phyloP scores from a whole-genome alignment of 2,329 filamentous ascomycete genomes.

The Pyrenochaeta sp. region DNA sequence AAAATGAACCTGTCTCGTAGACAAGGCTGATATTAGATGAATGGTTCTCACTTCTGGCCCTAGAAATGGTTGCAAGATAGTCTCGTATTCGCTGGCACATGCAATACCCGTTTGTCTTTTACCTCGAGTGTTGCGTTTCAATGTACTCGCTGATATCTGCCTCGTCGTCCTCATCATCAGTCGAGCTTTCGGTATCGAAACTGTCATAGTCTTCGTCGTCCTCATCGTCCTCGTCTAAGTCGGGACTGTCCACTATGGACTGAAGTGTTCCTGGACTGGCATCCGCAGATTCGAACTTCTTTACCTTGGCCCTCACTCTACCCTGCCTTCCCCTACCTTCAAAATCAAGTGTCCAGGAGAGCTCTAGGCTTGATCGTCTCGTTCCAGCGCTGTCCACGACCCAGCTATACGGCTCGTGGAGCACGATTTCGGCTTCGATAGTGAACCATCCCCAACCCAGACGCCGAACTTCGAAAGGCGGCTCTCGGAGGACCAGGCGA shows the following conservation, averaged over 20 bases:
- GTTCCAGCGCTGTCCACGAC: slow-evolving; percentile 48
- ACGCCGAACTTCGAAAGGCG: slow-evolving; percentile 52
- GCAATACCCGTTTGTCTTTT: slow-evolving; percentile 1
- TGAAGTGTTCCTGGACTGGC: slow-evolving; percentile 18
- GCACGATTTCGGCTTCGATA: slow-evolving; percentile 48
- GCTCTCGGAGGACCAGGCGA: slow-evolving; percentile 39
- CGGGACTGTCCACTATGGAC: neutral
- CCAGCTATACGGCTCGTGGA: slow-evolving; percentile 56
- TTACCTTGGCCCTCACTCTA: slow-evolving; percentile 51
- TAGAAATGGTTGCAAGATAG: too few species aligned
- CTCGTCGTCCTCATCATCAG: slow-evolving; percentile 19
- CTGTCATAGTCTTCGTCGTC: slow-evolving; percentile 26
- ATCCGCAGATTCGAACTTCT: slow-evolving; percentile 29
- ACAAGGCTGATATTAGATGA: too few species aligned
- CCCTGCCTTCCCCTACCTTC: slow-evolving; percentile 51
- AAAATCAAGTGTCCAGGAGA: slow-evolving; percentile 55
- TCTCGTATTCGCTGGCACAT: too few species aligned
- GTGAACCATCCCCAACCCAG: slow-evolving; percentile 55
- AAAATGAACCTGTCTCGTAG: too few species aligned
- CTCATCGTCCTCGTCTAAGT: slow-evolving; percentile 11
- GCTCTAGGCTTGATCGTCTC: slow-evolving; percentile 41
- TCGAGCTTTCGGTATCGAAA: slow-evolving; percentile 11
- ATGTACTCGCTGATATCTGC: slow-evolving; percentile 23
- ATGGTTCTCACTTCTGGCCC: too few species aligned
- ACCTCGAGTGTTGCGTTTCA: slow-evolving; percentile 17